Conservation (phyloP, 106 monocot species). For the Dioscorea dumetorum region DNA sequence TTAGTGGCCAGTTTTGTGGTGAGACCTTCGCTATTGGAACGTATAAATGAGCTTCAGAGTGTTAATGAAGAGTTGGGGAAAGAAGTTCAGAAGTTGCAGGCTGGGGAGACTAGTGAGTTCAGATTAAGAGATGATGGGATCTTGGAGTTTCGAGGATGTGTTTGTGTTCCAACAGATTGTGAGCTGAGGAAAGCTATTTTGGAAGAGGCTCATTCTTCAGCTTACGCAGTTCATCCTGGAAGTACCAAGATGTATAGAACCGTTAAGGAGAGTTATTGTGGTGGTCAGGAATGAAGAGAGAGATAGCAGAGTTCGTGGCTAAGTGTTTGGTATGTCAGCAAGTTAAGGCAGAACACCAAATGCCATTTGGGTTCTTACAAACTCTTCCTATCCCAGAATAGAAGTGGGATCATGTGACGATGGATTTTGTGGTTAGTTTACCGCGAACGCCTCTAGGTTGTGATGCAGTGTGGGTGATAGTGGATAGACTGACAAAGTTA, state of each 20-base stretch:
- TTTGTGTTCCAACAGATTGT: not conserved
- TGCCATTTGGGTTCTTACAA: not conserved
- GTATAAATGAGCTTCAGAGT: no score
- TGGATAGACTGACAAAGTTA: not conserved
- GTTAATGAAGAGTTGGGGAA: no score
- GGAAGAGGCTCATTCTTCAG: not conserved
- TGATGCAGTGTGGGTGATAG: not conserved
- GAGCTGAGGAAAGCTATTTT: not conserved
- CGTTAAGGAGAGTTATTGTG: not conserved
- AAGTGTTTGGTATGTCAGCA: conserved; percentile 4
- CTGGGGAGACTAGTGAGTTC: not conserved
- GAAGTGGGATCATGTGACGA: conserved; percentile 12
- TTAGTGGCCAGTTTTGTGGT: no score
- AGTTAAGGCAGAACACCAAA: conserved; percentile 11
- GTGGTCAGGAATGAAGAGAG: conserved; percentile 12
- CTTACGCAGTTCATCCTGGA: conserved; percentile 1
- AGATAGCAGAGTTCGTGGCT: not conserved
- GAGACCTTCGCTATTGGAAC: no score
- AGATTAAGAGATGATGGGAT: not conserved
- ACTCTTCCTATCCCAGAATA: not conserved
- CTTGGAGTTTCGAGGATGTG: no score
- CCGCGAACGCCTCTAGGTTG: not conserved
- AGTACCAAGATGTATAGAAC: conserved; percentile 8
- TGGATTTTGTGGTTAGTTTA: conserved; percentile 1
- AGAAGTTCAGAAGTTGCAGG: not conserved